A percentile compares a stretch with the other conserved stretches of the same genome.
phyloP scores from a whole-genome alignment of 176 grass and related monocot species.

The Calamus simplicifolius region DNA sequence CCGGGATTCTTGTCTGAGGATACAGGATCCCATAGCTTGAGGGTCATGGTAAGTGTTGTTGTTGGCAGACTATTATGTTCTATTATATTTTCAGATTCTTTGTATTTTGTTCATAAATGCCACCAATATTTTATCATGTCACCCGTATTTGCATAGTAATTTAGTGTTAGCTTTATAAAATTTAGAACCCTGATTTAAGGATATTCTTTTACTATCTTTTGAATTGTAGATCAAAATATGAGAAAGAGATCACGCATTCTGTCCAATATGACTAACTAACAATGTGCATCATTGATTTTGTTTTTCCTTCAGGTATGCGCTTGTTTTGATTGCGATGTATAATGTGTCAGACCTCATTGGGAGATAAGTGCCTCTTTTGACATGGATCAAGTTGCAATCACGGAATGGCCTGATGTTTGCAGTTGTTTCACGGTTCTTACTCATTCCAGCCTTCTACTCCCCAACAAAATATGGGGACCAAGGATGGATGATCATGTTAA shows the following conservation, averaged over 20 bases:
- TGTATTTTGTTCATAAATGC: no score
- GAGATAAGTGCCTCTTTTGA: constrained; percentile 54
- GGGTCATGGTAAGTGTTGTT: constrained; percentile 37
- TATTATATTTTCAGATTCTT: no score
- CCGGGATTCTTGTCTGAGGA: constrained; percentile 88
- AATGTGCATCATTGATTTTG: background rate
- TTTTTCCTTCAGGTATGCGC: constrained; percentile 40
- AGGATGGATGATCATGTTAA: constrained; percentile 67
- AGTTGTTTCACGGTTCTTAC: constrained; percentile 33
- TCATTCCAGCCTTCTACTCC: constrained; percentile 67
- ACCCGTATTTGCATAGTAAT: no score
- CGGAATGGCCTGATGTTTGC: constrained; percentile 35
- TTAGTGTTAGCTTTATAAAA: no score
- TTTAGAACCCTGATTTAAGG: no score
- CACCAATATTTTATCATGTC: no score
- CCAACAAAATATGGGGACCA: constrained; percentile 45
- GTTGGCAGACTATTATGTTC: no score
- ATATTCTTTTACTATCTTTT: no score
- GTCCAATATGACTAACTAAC: background rate
- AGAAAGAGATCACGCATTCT: no score
- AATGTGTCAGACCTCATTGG: constrained; percentile 60
- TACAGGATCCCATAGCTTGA: constrained; percentile 67
- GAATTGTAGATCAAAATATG: no score
- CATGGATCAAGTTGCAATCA: constrained; percentile 37
- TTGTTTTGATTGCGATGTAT: constrained; percentile 49